These are phyloP conservation scores for Penicillium crustosum DNA, from an alignment of 2,329 filamentous ascomycete genomes.

Conservation along the genomic window DNA sequence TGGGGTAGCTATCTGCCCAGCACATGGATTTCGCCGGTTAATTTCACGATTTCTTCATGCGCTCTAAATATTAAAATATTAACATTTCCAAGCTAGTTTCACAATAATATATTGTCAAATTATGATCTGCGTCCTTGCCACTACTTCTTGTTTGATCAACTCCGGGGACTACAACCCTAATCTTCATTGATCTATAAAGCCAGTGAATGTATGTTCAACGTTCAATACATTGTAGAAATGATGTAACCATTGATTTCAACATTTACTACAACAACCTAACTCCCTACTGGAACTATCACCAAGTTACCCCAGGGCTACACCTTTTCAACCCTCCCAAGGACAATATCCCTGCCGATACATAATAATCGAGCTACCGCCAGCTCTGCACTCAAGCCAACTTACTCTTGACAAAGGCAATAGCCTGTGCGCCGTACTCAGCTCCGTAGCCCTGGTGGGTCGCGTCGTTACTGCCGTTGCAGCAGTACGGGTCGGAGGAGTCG, in stretches of 20 bases:
- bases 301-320: neutral
- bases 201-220: neutral
- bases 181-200: too few relatives aligned
- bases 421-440: constrained; percentile 59
- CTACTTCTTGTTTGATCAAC: too few relatives aligned
- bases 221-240: neutral
- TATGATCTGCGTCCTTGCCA: too few relatives aligned
- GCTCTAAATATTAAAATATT: too few relatives aligned
- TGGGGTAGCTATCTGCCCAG: constrained; percentile 14
- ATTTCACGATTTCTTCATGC: too few relatives aligned
- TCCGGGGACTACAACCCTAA: too few relatives aligned
- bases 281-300: too few relatives aligned
- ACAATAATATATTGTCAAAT: too few relatives aligned
- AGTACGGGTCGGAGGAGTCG: constrained; percentile 63
- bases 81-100: neutral
- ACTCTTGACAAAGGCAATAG: constrained; percentile 59
- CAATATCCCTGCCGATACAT: neutral
- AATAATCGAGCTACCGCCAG: too few relatives aligned
- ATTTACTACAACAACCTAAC: neutral
- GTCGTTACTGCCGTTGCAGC: constrained; percentile 63
- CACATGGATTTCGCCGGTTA: too few relatives aligned
- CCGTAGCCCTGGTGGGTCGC: constrained; percentile 64
- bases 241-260: neutral
- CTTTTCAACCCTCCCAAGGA: neutral
- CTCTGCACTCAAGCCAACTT: constrained; percentile 14